Base-by-base conservation (phyloP, 192 early-diverging fungal genomes). In the Backusella sp. region DNA sequence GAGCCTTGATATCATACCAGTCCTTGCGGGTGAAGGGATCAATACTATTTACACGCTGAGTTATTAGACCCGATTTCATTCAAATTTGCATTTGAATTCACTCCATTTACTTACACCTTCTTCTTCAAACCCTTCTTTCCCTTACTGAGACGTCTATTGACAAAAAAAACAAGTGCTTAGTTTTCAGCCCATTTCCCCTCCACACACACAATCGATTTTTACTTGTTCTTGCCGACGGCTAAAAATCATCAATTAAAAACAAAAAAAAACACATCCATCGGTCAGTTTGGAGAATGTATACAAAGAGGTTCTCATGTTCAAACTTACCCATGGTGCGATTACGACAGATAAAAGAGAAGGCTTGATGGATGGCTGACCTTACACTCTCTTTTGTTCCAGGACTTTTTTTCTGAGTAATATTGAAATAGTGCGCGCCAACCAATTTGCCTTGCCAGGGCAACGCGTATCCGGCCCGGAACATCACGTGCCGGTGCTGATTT, bases 21-120 rank as follows among this genome's bases (percentile, higher is more conserved):
- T 99, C 98, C 90, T 99, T 99, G 79, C 98, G 94, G 90, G 94
- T 94, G 93, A 98, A 99, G 85, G 98, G 97, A 86, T 99, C 98
- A 85, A 98, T 91, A 84, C 94, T 96, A 68, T n/a, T 14, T 44
- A 36, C 28, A 21, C 28, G 5, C 34, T 41, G 23, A 32, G 32
- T 41, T 66, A 32, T 66, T 30, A 32, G 26, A 23, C 56, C 9
- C 4, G 28, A n/a, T 30, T 67, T 5, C 17, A 11, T 26, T 34
- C 19, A 36, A 34, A 67, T 49, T 49, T 49, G 19, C 46, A 49
- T 44, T 65, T 65, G 59, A 23, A 32, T 36, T 68, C 35, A 17
- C 19, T 32, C 32, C n/a, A 30, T 30, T 41, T 46, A 82, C 92
- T 87, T 93, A 93, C 92, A 89, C 87, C 89, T 92, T 94, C 91